Evolutionary conservation across 345 rosid species (phyloP).

Genomic region (Erysimum cheiranthoides): DNA sequence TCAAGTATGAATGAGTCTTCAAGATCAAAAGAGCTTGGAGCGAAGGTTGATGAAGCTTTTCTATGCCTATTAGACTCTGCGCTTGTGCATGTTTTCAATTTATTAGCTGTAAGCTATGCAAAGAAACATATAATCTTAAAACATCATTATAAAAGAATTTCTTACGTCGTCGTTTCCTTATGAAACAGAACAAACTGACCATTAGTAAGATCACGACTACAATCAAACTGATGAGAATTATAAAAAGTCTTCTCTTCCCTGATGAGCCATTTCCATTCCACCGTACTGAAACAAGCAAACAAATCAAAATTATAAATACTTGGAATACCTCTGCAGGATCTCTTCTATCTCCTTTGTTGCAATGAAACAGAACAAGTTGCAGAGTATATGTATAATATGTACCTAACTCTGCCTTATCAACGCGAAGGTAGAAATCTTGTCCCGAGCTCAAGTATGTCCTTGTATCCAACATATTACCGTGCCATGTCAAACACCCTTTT

Average conservation of each 20-base stretch:
- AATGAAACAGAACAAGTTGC: conserved; percentile 15
- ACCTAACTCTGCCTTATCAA: conserved; percentile 61
- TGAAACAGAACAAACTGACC: conserved; percentile 23
- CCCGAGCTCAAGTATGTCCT: conserved; percentile 49
- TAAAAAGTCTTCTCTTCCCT: conserved; percentile 41
- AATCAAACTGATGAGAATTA: conserved; percentile 33
- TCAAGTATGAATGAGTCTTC: conserved; percentile 43
- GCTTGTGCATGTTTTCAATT: conserved; percentile 6
- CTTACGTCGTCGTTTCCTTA: conserved; percentile 50
- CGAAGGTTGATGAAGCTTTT: conserved; percentile 21
- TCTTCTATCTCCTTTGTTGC: neutral
- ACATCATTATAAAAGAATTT: neutral
- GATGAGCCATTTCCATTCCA: conserved; percentile 39
- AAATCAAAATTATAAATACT: neutral
- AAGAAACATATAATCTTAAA: conserved; percentile 12
- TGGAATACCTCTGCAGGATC: neutral
- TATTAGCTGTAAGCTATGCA: conserved; percentile 19
- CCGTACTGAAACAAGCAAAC: conserved; percentile 41
- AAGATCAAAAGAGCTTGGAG: conserved; percentile 33
- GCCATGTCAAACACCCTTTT: conserved; percentile 65
- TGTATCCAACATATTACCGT: conserved; percentile 53
- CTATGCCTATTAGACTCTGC: conserved; percentile 41
- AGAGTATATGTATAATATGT: conserved; percentile 6
- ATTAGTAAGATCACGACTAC: conserved; percentile 30
- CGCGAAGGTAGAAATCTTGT: conserved; percentile 59